phyloP scores from a whole-genome alignment of 208 protist genomes.

The Acanthamoeba quina region DNA sequence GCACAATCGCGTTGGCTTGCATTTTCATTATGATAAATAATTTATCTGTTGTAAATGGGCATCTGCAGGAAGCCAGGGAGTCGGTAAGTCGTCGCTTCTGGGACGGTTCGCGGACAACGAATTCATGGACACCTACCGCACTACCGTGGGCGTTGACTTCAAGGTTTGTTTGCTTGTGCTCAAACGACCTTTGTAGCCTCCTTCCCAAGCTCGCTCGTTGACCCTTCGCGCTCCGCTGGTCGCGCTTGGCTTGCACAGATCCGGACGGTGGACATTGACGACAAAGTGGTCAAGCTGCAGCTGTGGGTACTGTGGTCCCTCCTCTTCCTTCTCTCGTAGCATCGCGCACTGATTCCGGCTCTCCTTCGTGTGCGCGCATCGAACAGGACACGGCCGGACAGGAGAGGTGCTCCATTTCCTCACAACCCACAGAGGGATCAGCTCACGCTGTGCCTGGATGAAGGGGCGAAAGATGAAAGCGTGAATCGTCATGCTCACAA shows the following conservation, averaged over 20 bases:
- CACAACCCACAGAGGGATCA: background rate
- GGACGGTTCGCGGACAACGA: conserved; percentile 55
- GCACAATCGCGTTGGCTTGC: too few relatives aligned
- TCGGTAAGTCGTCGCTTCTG: conserved; percentile 48
- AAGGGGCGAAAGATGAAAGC: too few relatives aligned
- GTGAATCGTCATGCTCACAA: background rate
- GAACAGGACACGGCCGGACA: conserved; percentile 25
- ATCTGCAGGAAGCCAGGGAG: conserved; percentile 23
- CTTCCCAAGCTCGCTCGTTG: too few relatives aligned
- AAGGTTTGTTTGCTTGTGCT: background rate
- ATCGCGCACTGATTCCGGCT: background rate
- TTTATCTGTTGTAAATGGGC: background rate
- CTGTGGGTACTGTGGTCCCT: background rate
- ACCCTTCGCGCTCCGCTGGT: background rate
- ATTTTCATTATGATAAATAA: background rate
- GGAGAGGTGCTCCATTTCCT: background rate
- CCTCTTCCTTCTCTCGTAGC: background rate
- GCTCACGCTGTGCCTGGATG: too few relatives aligned
- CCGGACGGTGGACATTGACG: conserved; percentile 48
- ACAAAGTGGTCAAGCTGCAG: conserved; percentile 57
- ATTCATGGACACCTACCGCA: conserved; percentile 55
- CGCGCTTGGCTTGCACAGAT: background rate
- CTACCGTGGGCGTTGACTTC: conserved; percentile 54
- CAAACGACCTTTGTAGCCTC: too few relatives aligned
- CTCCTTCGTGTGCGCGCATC: background rate